Base-by-base conservation (phyloP, 768 basidiomycete species). In the Psilocybe subaeruginosa region DNA sequence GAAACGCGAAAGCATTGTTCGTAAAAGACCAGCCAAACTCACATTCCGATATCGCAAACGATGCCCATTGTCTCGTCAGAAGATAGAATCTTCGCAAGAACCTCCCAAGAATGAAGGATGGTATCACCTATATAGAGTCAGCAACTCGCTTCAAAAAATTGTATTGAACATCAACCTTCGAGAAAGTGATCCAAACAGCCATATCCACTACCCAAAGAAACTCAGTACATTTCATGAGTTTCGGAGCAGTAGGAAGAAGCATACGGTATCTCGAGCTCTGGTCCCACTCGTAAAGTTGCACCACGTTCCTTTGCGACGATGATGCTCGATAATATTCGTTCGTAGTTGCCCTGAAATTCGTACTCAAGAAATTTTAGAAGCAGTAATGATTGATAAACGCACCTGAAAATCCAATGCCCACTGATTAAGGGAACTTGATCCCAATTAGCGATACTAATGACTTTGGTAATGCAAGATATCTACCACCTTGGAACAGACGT, bases 101-200 rank as follows among this genome's bases (percentile, higher is more conserved):
- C 92, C 76, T 99, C 96, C 97, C 96, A 99, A 2, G 97, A 96
- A 74, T 99, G 97, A 16, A 97, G 82, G 49, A 91, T 86, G 8
- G 97, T 99, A 70, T 99, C 97, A 49, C 97, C 97, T 99, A 12
- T 12, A 23, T n/a, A 23, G 11, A 16, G 39, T 45, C 30, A 63
- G 31, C 19, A 3, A 37, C 33, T 35, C 8, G 27, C 8, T 19
- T 35, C 58, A 31, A 23, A 39, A 14, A 39, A 8, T 33, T 17
- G 19, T 39, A 29, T 49, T 7, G 23, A 27, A 50, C 14, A 60
- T 58, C 45, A 56, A 93, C 97, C 97, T 80, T 99, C 97, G 0
- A 99, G 81, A 72, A 99, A 99, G 69, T 99, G 97, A 71, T 99
- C 97, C 54, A 95, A 82, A 74, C 97, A 99, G 3, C 97, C 97